These are phyloP conservation scores for Sechiopsis laciniata DNA, from an alignment of 306 rosid species.

Conservation along the genomic window DNA sequence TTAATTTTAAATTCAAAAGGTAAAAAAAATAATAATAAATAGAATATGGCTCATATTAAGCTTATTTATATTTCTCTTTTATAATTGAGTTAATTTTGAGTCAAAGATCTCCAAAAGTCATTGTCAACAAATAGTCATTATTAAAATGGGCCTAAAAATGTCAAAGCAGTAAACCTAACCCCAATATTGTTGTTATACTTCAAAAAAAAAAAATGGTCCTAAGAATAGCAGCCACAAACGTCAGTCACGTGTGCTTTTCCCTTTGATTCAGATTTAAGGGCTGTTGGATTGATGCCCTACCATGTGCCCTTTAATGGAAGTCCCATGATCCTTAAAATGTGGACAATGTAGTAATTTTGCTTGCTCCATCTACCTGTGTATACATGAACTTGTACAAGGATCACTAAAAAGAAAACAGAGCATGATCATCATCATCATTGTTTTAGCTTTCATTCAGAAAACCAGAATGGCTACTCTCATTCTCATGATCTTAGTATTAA, in stretches of 20 bases:
- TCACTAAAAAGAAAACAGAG: neutral
- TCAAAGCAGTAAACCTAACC: too few relatives aligned
- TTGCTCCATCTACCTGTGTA: neutral
- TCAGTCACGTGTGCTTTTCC: slow-evolving; percentile 12
- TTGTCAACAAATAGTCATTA: too few relatives aligned
- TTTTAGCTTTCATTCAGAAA: neutral
- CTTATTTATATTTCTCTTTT: too few relatives aligned
- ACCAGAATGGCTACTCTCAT: slow-evolving; percentile 1
- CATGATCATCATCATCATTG: neutral
- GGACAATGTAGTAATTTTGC: neutral
- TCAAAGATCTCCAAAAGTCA: too few relatives aligned
- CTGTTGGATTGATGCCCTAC: slow-evolving; percentile 5
- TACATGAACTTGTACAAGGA: neutral
- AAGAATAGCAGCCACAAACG: slow-evolving; percentile 1
- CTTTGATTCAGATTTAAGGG: slow-evolving; percentile 13
- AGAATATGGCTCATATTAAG: too few relatives aligned
- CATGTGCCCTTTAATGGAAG: slow-evolving; percentile 20
- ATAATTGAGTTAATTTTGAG: too few relatives aligned
- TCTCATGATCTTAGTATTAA: slow-evolving; percentile 6
- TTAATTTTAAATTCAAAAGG: too few relatives aligned
- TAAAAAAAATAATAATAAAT: too few relatives aligned
- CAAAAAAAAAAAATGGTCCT: neutral
- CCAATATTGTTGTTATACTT: too few relatives aligned
- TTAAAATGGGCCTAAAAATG: too few relatives aligned
- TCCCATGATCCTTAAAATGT: neutral